Conservation (phyloP, 2,329 filamentous ascomycete species). For the Xylaria polymorpha region DNA sequence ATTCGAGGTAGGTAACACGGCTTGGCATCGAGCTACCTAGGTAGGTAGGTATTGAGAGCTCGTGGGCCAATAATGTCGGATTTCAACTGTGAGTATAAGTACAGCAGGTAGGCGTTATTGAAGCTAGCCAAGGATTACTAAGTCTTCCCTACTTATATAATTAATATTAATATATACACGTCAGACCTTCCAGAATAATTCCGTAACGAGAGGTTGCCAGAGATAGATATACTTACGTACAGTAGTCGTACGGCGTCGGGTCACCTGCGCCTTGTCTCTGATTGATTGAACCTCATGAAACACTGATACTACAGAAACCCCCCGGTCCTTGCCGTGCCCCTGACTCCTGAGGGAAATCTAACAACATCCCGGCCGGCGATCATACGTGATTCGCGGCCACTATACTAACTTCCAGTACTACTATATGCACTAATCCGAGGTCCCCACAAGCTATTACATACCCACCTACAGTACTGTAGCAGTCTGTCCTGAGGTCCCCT, state of each 20-base stretch:
- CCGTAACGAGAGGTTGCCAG: not conserved
- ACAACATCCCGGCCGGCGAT: conserved; percentile 40
- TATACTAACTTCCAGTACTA: not conserved
- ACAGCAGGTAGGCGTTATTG: not conserved
- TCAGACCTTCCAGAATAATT: conserved; percentile 31
- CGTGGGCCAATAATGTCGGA: too few relatives aligned
- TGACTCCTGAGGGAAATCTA: conserved; percentile 34
- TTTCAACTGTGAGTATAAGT: too few relatives aligned
- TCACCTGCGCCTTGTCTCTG: conserved; percentile 39
- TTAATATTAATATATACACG: not conserved
- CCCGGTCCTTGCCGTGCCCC: conserved; percentile 26
- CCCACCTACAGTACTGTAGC: too few relatives aligned
- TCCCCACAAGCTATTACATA: not conserved
- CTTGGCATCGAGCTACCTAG: not conserved
- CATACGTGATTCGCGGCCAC: conserved; percentile 39
- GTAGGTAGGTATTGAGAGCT: too few relatives aligned
- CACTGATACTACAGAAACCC: conserved; percentile 29
- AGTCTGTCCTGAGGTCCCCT: not conserved
- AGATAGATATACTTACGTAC: not conserved
- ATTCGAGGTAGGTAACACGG: not conserved
- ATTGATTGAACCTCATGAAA: conserved; percentile 45
- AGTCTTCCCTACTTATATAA: not conserved
- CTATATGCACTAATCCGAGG: not conserved
- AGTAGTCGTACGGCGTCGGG: conserved; percentile 18
- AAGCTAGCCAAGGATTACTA: not conserved